phyloP scores from a whole-genome alignment of 257 asterid genomes.

The Ligustrum vulgare region DNA sequence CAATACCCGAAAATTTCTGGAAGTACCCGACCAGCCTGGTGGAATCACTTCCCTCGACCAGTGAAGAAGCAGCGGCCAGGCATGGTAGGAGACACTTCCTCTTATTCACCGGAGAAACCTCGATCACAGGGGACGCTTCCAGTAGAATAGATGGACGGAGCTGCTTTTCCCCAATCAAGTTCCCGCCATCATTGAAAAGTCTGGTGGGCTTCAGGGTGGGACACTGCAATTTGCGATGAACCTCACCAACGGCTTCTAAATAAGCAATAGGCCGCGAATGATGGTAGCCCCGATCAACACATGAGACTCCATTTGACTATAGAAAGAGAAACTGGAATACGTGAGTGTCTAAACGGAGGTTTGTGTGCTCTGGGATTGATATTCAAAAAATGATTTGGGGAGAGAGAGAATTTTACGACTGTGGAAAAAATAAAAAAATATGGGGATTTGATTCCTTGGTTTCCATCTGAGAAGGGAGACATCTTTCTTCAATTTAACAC shows the following conservation, averaged over 20 bases:
- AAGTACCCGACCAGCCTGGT: constrained; percentile 76
- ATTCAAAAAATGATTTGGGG: too few species aligned
- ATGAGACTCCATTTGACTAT: constrained; percentile 80
- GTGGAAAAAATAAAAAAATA: too few species aligned
- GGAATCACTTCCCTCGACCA: constrained; percentile 76
- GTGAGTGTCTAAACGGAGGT: constrained; percentile 2
- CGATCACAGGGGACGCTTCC: constrained; percentile 47
- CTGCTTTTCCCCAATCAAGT: constrained; percentile 70
- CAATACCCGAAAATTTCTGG: constrained; percentile 65
- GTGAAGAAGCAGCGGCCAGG: constrained; percentile 67
- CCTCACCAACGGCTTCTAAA: constrained; percentile 44
- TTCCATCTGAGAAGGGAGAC: too few species aligned
- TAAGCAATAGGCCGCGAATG: constrained; percentile 55
- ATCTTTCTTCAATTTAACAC: too few species aligned
- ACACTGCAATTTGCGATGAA: constrained; percentile 30
- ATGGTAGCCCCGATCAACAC: constrained; percentile 73
- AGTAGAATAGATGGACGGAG: constrained; percentile 70
- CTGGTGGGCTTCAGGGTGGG: constrained; percentile 44
- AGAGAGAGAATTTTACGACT: too few species aligned
- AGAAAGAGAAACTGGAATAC: constrained; percentile 28
- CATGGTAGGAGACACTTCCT: constrained; percentile 53
- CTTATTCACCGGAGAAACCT: constrained; percentile 32
- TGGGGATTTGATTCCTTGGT: too few species aligned
- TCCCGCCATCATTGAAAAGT: constrained; percentile 51
- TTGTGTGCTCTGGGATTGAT: constrained; percentile 35